Conservation (phyloP, 2,329 filamentous ascomycete species). For the Aspergillus floridensis region DNA sequence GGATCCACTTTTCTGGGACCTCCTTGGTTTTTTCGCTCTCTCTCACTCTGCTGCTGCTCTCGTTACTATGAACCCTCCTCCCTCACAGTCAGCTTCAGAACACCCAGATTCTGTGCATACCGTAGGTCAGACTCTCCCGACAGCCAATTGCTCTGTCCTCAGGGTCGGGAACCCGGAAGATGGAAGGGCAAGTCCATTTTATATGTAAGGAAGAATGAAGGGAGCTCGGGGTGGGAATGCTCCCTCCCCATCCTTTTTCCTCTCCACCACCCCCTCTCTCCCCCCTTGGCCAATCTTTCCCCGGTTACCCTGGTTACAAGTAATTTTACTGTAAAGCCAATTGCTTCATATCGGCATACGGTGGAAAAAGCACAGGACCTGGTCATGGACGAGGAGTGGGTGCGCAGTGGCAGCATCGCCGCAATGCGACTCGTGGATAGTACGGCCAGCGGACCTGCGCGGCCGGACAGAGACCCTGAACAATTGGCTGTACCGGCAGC, state of each 20-base stretch:
- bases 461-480: constrained; percentile 9
- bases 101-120: neutral
- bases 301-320: neutral
- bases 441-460: constrained; percentile 17
- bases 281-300: neutral
- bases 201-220: constrained; percentile 10
- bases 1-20: constrained; percentile 11
- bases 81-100: neutral
- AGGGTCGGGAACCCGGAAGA: neutral
- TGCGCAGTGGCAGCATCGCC: neutral
- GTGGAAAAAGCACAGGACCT: neutral
- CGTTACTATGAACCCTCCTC: neutral
- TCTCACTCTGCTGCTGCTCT: neutral
- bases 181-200: neutral
- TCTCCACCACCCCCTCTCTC: neutral
- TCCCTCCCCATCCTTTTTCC: neutral
- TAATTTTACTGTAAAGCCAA: neutral
- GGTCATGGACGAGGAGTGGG: neutral
- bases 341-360: neutral
- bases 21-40: constrained; percentile 8
- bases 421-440: constrained; percentile 9
- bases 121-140: neutral
- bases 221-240: constrained; percentile 10
- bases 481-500: constrained; percentile 20
- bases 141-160: neutral